Percentiles rank a stretch among this genome's conserved stretches.
Evolutionary conservation across 805 yeast species (phyloP).

Genomic region (Kurtzmaniella cleridarum): DNA sequence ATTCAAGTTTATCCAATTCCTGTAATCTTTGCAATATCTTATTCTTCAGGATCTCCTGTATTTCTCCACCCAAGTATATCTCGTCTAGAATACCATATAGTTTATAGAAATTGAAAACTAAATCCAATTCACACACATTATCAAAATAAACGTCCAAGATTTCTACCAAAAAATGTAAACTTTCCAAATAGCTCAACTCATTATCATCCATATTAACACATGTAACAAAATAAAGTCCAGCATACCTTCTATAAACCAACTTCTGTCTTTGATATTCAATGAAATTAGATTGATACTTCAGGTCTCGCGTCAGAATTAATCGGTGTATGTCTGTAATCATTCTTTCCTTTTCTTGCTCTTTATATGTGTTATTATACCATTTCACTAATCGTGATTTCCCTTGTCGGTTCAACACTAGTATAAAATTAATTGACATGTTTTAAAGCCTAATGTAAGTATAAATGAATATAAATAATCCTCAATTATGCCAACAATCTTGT

Average conservation of each 20-base stretch:
- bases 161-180: slow-evolving; percentile 85
- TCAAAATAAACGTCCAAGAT: slow-evolving; percentile 80
- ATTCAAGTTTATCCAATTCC: slow-evolving; percentile 59
- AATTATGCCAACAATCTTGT: too few relatives aligned
- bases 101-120: slow-evolving; percentile 87
- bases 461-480: too few relatives aligned
- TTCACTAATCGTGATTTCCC: slow-evolving; percentile 86
- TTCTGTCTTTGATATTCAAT: slow-evolving; percentile 57
- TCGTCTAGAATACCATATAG: slow-evolving; percentile 82
- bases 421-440: slow-evolving; percentile 70
- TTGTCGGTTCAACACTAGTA: slow-evolving; percentile 83
- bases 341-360: slow-evolving; percentile 24
- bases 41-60: slow-evolving; percentile 77
- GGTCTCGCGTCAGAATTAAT: slow-evolving; percentile 75
- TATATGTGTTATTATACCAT: slow-evolving; percentile 50
- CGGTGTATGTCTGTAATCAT: slow-evolving; percentile 66
- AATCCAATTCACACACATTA: slow-evolving; percentile 88
- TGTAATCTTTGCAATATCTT: slow-evolving; percentile 60
- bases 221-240: slow-evolving; percentile 84
- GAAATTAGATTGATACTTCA: slow-evolving; percentile 75
- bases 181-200: slow-evolving; percentile 77
- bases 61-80: slow-evolving; percentile 83
- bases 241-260: slow-evolving; percentile 82
- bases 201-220: slow-evolving; percentile 77
- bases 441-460: too few relatives aligned